These are phyloP conservation scores for Phialophora expanda DNA, from an alignment of 2,329 filamentous ascomycete genomes.

Conservation along the genomic window DNA sequence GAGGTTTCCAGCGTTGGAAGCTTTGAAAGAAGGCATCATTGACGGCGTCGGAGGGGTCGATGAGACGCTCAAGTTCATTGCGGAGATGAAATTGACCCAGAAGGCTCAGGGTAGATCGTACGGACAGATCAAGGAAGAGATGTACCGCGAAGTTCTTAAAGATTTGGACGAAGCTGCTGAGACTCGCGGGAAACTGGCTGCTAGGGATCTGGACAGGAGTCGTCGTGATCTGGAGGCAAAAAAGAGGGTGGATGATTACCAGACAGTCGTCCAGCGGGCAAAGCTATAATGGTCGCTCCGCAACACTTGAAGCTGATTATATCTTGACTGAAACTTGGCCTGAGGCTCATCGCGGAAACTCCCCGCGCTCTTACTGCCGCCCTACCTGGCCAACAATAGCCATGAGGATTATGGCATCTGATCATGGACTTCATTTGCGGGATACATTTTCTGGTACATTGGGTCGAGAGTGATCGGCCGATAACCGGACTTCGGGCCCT, in stretches of 20 bases:
- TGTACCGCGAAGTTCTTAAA: constrained; percentile 70
- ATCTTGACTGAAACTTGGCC: background rate
- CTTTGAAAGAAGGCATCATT: constrained; percentile 69
- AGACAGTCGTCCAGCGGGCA: constrained; percentile 50
- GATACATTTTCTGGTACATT: background rate
- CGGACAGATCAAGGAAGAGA: constrained; percentile 73
- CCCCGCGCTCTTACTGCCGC: background rate
- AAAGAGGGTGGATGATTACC: constrained; percentile 59
- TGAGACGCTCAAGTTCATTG: constrained; percentile 66
- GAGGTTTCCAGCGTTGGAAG: constrained; percentile 67
- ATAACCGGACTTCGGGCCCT: background rate
- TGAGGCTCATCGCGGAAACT: background rate
- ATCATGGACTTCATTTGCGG: background rate
- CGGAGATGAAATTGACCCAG: constrained; percentile 62
- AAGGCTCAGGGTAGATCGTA: constrained; percentile 72
- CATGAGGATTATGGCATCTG: background rate
- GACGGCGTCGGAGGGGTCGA: constrained; percentile 70
- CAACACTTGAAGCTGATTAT: background rate
- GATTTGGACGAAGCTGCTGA: constrained; percentile 56
- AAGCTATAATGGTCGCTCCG: constrained; percentile 47
- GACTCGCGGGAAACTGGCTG: constrained; percentile 53
- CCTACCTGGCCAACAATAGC: background rate
- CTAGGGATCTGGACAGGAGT: constrained; percentile 53
- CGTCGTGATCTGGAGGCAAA: constrained; percentile 51
- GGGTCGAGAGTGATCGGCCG: background rate